Evolutionary conservation across 1,284 basidiomycete genomes (phyloP), one percentile per base, ranked within the genome.

Genomic region (Apiotrichum laibachii): DNA sequence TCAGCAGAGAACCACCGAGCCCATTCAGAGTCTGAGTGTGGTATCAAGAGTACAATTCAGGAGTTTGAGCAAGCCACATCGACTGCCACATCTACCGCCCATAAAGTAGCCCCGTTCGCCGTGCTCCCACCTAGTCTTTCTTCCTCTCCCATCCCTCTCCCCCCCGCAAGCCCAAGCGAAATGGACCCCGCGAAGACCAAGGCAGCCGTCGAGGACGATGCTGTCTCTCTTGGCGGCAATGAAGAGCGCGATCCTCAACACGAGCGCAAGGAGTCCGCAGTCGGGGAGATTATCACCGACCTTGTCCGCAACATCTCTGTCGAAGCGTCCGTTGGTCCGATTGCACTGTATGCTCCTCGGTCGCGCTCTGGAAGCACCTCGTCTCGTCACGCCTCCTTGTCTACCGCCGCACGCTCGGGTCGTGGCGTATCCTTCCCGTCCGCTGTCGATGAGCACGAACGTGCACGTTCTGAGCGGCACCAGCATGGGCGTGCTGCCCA

Each of bases 261-360:
- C n/a, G 53, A 55, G 34, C 26, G n/a, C 26, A 21, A 50, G 9
- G 12, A 22, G 37, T 19, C 50, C 5, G 42, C 45, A 9, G 12
- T 56, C 18, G 50, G 46, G 15, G 59, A 56, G n/a, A 57, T 50
- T 37, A 19, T 62, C 37, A 45, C 54, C 39, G 61, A 62, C 43
- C 61, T 62, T 6, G 39, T 33, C 15, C 61, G 57, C 40, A 35
- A 47, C 33, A 55, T 64, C n/a, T 55, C 51, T 1, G 62, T 59
- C 34, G 62, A 64, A 21, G 62, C 62, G 0, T 55, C 51, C 8
- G 57, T 55, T 2, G 59, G 54, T 6, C 50, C 57, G 5, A 50
- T 59, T 1, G 57, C 57, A 4, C 54, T 61, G 15, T 64, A 64
- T 33, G 47, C 56, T 4, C 26, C 53, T 1, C 55, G 59, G 6